phyloP scores from a whole-genome alignment of 106 monocot genomes.

The Dendrobium chrysotoxum region DNA sequence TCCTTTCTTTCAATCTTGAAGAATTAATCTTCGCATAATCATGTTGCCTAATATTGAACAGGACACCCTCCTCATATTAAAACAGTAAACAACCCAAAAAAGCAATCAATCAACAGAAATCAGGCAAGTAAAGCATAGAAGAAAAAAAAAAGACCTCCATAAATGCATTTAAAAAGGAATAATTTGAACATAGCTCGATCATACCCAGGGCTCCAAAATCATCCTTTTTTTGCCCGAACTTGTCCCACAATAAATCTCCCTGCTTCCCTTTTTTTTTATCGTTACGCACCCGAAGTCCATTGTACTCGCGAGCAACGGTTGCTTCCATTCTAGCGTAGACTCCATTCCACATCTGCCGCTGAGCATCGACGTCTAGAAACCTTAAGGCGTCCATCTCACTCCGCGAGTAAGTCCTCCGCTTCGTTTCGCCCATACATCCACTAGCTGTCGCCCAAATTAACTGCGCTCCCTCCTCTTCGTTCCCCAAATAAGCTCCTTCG shows the following conservation, averaged over 20 bases:
- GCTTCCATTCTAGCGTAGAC: slow-evolving; percentile 25
- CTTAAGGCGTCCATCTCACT: slow-evolving; percentile 40
- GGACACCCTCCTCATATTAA: neutral
- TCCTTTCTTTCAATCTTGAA: neutral
- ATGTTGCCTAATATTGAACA: neutral
- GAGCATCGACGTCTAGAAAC: slow-evolving; percentile 18
- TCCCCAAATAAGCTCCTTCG: neutral
- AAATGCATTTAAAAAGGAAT: neutral
- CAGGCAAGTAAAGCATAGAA: neutral
- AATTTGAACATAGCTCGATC: neutral
- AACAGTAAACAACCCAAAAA: neutral
- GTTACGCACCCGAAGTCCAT: slow-evolving; percentile 13
- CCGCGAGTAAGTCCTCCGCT: slow-evolving; percentile 30
- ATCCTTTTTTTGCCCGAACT: neutral
- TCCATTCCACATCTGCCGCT: slow-evolving; percentile 35
- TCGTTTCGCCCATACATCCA: neutral
- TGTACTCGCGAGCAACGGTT: slow-evolving; percentile 24
- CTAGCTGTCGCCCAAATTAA: neutral
- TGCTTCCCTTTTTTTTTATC: slow-evolving; percentile 6
- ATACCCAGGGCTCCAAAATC: neutral
- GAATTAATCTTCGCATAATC: neutral
- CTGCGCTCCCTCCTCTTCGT: neutral
- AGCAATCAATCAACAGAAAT: neutral
- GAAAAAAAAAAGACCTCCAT: neutral
- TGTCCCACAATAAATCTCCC: neutral